phyloP scores from a whole-genome alignment of 2,329 filamentous ascomycete genomes.

The Colletotrichum sp. region DNA sequence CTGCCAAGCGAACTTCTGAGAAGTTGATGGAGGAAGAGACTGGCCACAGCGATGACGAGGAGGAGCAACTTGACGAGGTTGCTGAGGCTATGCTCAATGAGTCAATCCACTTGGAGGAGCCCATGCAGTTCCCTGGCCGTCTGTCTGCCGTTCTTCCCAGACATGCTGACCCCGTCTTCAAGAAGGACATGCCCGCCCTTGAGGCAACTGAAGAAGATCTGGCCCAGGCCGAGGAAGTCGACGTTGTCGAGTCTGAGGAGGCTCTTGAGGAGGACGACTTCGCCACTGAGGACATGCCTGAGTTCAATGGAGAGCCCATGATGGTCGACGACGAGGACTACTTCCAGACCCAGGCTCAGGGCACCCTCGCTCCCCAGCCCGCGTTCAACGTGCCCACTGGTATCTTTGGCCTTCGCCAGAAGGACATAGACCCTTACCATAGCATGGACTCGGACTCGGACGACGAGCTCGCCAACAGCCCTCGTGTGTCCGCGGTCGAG shows the following conservation, averaged over 20 bases:
- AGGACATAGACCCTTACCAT: constrained; percentile 49
- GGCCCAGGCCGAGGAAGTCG: not conserved
- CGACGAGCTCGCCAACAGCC: constrained; percentile 48
- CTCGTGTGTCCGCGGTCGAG: constrained; percentile 23
- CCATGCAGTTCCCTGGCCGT: constrained; percentile 47
- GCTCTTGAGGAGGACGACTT: constrained; percentile 10
- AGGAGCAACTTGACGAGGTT: constrained; percentile 25
- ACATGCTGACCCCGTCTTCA: constrained; percentile 41
- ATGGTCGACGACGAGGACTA: constrained; percentile 24
- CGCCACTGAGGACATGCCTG: not conserved
- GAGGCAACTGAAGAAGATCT: constrained; percentile 4
- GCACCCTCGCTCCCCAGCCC: constrained; percentile 29
- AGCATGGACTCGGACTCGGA: constrained; percentile 58
- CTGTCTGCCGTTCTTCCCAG: constrained; percentile 50
- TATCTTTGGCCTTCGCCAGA: constrained; percentile 50
- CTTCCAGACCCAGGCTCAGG: constrained; percentile 26
- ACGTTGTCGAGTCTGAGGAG: not conserved
- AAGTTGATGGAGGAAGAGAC: constrained; percentile 40
- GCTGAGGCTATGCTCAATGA: constrained; percentile 28
- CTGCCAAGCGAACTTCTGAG: constrained; percentile 34
- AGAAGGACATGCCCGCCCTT: constrained; percentile 34
- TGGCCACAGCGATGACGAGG: constrained; percentile 17
- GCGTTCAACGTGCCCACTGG: constrained; percentile 29
- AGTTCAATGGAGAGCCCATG: constrained; percentile 21
- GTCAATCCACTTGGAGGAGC: constrained; percentile 31